A percentile compares a stretch with the other conserved stretches of the same genome.
Evolutionary conservation across 2,329 filamentous ascomycete genomes (phyloP).

Genomic region (Pestalotiopsis sp.): DNA sequence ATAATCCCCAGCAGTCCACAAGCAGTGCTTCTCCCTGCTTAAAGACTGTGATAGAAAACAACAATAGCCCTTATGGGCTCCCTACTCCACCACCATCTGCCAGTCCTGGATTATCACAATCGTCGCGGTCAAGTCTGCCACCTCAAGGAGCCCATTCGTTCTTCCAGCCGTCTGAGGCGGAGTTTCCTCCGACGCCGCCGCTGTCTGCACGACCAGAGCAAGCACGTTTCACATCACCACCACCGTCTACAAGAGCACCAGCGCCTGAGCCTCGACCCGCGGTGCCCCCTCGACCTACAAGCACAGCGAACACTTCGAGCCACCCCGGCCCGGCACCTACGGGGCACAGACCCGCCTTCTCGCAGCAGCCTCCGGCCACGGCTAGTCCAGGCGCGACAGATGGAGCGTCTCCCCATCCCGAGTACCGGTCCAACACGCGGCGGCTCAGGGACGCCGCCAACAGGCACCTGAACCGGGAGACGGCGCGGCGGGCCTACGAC

Average conservation of each 20-base stretch:
- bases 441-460: neutral
- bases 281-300: neutral
- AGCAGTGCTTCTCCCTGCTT: neutral
- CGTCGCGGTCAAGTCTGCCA: neutral
- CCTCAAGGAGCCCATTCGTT: too few species aligned
- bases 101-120: neutral
- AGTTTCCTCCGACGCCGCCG: neutral
- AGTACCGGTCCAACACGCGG: neutral
- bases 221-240: neutral
- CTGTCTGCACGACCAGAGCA: neutral
- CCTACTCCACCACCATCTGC: constrained; percentile 4
- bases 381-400: neutral
- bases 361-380: neutral
- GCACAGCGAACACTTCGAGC: neutral
- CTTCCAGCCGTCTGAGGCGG: neutral
- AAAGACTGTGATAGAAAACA: neutral
- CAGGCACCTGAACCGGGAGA: constrained; percentile 13
- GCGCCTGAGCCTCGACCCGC: neutral
- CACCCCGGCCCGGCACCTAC: neutral
- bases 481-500: constrained; percentile 13
- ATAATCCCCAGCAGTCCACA: neutral
- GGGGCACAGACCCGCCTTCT: neutral
- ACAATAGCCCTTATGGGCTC: neutral
- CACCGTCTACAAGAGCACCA: neutral
- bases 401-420: neutral